phyloP scores from a whole-genome alignment of 352 stramenopile genomes.

The Pythium graminicola region DNA sequence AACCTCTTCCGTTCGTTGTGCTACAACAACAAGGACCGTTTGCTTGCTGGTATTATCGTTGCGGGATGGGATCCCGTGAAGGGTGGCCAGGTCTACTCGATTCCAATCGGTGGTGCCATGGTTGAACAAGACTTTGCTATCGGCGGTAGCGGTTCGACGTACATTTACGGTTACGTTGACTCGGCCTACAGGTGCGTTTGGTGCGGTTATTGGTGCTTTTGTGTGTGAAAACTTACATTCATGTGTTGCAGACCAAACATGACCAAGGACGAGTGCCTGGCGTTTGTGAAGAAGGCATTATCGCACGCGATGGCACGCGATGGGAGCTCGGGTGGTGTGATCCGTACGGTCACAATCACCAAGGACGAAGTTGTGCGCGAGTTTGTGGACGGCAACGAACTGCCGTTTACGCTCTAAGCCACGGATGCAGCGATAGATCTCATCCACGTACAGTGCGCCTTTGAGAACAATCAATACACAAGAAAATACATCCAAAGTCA shows the following conservation, averaged over 20 bases:
- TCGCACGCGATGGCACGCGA: constrained; percentile 97
- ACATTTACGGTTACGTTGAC: constrained; percentile 97
- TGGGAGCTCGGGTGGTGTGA: constrained; percentile 97
- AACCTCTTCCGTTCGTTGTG: constrained; percentile 95
- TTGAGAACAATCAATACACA: neutral
- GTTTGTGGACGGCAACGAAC: constrained; percentile 87
- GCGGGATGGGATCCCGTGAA: constrained; percentile 96
- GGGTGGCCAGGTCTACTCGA: constrained; percentile 94
- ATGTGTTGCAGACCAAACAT: constrained; percentile 75
- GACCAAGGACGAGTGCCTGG: constrained; percentile 94
- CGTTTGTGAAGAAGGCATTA: constrained; percentile 94
- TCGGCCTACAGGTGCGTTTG: constrained; percentile 82
- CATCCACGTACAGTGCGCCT: neutral
- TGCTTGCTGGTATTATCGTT: constrained; percentile 96
- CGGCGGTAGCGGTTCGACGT: constrained; percentile 95
- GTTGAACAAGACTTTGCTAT: constrained; percentile 97
- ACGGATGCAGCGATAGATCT: neutral
- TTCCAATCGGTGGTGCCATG: constrained; percentile 93
- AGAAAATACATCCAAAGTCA: neutral
- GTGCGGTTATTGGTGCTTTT: too few species aligned
- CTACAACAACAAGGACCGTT: constrained; percentile 98
- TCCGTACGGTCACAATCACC: constrained; percentile 94
- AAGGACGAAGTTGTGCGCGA: constrained; percentile 87
- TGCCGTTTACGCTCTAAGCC: constrained; percentile 85
- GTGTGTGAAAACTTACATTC: neutral